A percentile compares a stretch with the other conserved stretches of the same genome.
Conservation (phyloP, 2,329 filamentous ascomycete genomes). For the Colletotrichum neosansevieriae region DNA sequence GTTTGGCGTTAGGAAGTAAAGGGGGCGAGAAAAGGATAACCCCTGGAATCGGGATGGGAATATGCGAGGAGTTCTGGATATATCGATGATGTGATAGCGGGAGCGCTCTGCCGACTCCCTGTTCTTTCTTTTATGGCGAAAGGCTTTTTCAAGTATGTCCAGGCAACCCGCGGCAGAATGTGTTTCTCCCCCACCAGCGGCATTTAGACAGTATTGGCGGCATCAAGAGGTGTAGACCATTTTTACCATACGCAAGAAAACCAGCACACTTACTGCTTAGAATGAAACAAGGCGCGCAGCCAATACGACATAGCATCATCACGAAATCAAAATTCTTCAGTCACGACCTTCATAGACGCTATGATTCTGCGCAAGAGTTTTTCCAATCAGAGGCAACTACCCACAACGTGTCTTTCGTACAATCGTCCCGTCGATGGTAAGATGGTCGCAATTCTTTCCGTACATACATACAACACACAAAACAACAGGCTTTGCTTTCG, state of each 20-base stretch:
- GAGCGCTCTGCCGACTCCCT: constrained; percentile 6
- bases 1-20: constrained; percentile 27
- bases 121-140: not conserved
- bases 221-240: constrained; percentile 25
- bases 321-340: not conserved
- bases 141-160: not conserved
- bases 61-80: constrained; percentile 33
- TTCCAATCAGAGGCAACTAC: constrained; percentile 18
- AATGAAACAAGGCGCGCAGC: constrained; percentile 33
- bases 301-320: constrained; percentile 24
- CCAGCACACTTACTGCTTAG: constrained; percentile 32
- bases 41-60: constrained; percentile 17
- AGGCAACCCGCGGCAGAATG: not conserved
- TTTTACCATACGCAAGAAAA: constrained; percentile 19
- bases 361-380: not conserved
- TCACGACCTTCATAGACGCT: not conserved
- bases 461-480: constrained; percentile 21
- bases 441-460: not conserved
- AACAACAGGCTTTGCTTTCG: constrained; percentile 10
- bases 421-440: constrained; percentile 15
- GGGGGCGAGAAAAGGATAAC: not conserved
- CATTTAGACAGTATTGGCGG: constrained; percentile 21
- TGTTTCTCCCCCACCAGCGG: not conserved
- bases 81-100: constrained; percentile 8
- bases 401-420: constrained; percentile 19